Evolutionary conservation across 306 rosid species (phyloP), one percentile per base, ranked within the genome.

Genomic region (Bauhinia variegata): DNA sequence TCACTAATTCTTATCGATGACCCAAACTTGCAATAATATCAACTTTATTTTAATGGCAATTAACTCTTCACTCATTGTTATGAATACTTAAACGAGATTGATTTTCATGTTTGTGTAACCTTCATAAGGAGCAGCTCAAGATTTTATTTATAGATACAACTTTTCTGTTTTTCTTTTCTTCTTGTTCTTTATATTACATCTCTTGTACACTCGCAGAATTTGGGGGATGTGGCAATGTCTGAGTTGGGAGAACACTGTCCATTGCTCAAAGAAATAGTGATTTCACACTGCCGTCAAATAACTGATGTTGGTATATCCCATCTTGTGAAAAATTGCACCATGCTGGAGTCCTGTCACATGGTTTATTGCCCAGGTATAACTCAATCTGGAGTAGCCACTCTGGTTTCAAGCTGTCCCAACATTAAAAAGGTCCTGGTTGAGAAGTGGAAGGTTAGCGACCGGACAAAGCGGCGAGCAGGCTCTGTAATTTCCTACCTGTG

Each of bases 341-440:
- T 83, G 79, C 84, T 93, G 10, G 92, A 89, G 68, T 78, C 96
- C 64, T 90, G 97, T 73, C 99, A 90, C 71, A 84, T 90, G 96
- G 97, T 86, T 65, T 93, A 88, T 68, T 93, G 99, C 76, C 91
- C 89, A 3, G 81, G 89, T 54, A 75, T 93, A 67, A 88, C 97
- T 10, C 80, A 87, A 36, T 81, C 83, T 11, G 97, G 97, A 33
- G 96, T 93, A 19, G 96, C 99, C 59, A 84, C 91, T 0, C 85
- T 93, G 63, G 95, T 93, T 55, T 90, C 99, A 7, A 66, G 96
- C 42, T 93, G 99, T 54, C 83, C 88, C 43, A 82, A 84, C 82
- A 77, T 93, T 68, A 93, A 85, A 80, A 93, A 90, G 78, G 84
- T 93, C 41, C 83, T 90, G 15, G 97, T 93, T n/a, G 99, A 93